These are phyloP conservation scores for Gaeumannomyces tritici DNA, from an alignment of 2,329 filamentous ascomycete genomes.

Conservation along the genomic window DNA sequence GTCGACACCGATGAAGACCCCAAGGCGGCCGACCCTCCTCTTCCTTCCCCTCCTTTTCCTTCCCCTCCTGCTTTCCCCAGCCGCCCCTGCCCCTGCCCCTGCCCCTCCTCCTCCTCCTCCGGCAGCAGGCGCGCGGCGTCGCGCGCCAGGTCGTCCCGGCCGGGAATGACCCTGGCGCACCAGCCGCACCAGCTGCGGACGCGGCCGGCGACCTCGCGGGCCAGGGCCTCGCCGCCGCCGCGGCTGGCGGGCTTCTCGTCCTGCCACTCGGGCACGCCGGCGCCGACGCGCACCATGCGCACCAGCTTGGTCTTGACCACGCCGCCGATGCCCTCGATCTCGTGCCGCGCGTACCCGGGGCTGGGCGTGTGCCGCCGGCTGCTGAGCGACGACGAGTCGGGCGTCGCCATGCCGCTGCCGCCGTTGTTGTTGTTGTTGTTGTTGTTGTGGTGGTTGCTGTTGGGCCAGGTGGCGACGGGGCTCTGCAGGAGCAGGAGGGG, in stretches of 20 bases:
- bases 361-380: slow-evolving; percentile 19
- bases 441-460: neutral
- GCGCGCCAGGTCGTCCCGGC: slow-evolving; percentile 31
- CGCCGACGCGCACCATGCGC: slow-evolving; percentile 70
- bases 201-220: slow-evolving; percentile 57
- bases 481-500: slow-evolving; percentile 4
- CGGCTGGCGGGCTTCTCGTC: slow-evolving; percentile 47
- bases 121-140: slow-evolving; percentile 7
- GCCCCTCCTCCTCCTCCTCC: neutral
- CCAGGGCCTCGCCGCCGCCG: slow-evolving; percentile 50
- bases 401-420: neutral
- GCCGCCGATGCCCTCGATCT: slow-evolving; percentile 86
- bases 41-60: neutral
- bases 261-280: slow-evolving; percentile 76
- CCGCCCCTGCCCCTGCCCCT: too few species aligned
- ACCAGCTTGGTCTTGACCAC: slow-evolving; percentile 83
- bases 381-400: neutral
- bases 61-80: neutral
- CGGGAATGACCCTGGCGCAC: slow-evolving; percentile 70
- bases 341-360: slow-evolving; percentile 73
- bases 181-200: slow-evolving; percentile 85
- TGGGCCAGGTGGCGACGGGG: slow-evolving; percentile 6
- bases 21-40: too few species aligned
- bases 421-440: too few species aligned
- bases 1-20: too few species aligned